Base-by-base conservation (phyloP, 1,139 yeast species). In the Blastobotrys ciferrii region DNA sequence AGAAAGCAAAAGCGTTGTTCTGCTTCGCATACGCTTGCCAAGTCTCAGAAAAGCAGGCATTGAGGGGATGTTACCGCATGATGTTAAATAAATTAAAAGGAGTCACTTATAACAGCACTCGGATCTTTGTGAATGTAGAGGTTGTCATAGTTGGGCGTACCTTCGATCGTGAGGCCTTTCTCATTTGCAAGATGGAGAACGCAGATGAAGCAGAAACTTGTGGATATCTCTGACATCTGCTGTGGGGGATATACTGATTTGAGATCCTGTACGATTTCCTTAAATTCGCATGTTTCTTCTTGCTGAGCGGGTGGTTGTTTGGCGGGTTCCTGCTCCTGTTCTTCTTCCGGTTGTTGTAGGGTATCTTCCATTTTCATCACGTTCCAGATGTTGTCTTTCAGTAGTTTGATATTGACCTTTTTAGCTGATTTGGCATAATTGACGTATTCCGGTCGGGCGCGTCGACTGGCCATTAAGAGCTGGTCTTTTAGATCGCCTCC, bases 111-210 rank as follows among this genome's bases (percentile, higher is more conserved):
- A 18, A 25, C 37, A 3, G 57, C 61, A 18, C 47, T 51, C 20
- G 62, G 52, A 37, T 64, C 67, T 53, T 59, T 58, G 31, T 53
- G 52, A 43, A 82, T 80, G 31, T 60, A 64, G 48, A 88, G 69
- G 62, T 88, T 92, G 42, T 76, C 77, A 56, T 78, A 74, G 25
- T 71, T 69, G 0, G 75, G 80, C 33, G 74, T 81, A 53, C 81
- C 76, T 14, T 75, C 69, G n/a, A 92, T 78, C 2, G 73, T 66
- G 42, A 89, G 71, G 0, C 92, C 92, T 61, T 88, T 87, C 62
- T 89, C 97, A 63, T 89, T 89, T 7, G 97, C 96, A 56, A 89
- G 73, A 68, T 89, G 97, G 35, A 88, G 70, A 53, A 87, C 69
- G 61, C 96, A 87, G 52, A 88, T 87, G 61, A 88, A 89, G 61